A percentile compares a stretch with the other conserved stretches of the same genome.
phyloP scores from a whole-genome alignment of 805 yeast species.

The Priceomyces carsonii region DNA sequence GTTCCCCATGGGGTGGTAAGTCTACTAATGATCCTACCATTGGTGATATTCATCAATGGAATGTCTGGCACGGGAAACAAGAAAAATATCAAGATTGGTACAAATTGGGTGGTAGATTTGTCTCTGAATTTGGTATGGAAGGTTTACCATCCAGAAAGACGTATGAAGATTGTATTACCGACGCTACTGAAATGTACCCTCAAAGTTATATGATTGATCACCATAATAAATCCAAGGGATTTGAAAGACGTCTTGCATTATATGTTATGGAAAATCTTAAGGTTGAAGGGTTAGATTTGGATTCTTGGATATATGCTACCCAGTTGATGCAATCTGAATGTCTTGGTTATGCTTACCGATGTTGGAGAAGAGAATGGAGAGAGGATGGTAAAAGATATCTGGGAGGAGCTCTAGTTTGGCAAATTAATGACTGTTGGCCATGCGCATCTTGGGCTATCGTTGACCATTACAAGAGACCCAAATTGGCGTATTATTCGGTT shows the following conservation, averaged over 20 bases:
- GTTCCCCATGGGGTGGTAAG: constrained; percentile 51
- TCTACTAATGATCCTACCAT: constrained; percentile 34
- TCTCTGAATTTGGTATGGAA: constrained; percentile 57
- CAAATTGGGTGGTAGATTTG: constrained; percentile 47
- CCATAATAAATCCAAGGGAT: constrained; percentile 52
- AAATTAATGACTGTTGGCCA: constrained; percentile 55
- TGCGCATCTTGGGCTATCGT: constrained; percentile 50
- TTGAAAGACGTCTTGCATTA: constrained; percentile 44
- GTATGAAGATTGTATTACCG: constrained; percentile 34
- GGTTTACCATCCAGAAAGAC: constrained; percentile 44
- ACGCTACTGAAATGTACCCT: constrained; percentile 39
- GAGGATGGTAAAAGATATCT: constrained; percentile 29
- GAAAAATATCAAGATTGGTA: constrained; percentile 51
- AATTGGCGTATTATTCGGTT: constrained; percentile 47
- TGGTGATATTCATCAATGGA: constrained; percentile 59
- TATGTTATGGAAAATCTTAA: constrained; percentile 48
- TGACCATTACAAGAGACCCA: constrained; percentile 43
- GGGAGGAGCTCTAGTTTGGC: constrained; percentile 57
- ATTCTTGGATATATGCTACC: constrained; percentile 50
- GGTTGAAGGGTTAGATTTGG: constrained; percentile 33
- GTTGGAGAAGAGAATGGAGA: constrained; percentile 50
- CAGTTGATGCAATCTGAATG: constrained; percentile 56
- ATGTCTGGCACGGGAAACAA: constrained; percentile 56
- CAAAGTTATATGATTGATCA: constrained; percentile 45
- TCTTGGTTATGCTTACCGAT: constrained; percentile 44